Evolutionary conservation across 805 yeast species (phyloP).

Genomic region (Limtongia smithiae): DNA sequence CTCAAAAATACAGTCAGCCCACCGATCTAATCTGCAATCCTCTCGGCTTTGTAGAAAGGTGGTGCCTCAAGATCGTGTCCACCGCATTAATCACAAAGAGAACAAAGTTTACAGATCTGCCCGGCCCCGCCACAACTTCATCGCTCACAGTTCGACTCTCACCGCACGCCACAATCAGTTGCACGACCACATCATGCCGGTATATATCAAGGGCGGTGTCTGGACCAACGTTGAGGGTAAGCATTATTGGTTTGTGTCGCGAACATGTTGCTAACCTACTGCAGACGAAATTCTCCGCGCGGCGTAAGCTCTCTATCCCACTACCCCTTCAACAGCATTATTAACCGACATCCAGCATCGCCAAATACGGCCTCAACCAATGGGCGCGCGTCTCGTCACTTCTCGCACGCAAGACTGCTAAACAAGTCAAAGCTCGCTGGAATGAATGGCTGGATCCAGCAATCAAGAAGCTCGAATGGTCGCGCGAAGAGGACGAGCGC

Average conservation of each 20-base stretch:
- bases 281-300: slow-evolving; percentile 81
- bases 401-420: slow-evolving; percentile 78
- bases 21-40: too few relatives aligned
- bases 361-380: slow-evolving; percentile 89
- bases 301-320: slow-evolving; percentile 43
- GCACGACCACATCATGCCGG: slow-evolving; percentile 47
- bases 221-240: slow-evolving; percentile 69
- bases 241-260: slow-evolving; percentile 10
- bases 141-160: too few relatives aligned
- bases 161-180: too few relatives aligned
- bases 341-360: slow-evolving; percentile 44
- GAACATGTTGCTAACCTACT: neutral
- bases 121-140: too few relatives aligned
- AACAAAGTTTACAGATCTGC: too few relatives aligned
- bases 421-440: slow-evolving; percentile 93
- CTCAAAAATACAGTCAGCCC: too few relatives aligned
- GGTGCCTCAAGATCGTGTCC: too few relatives aligned
- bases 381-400: slow-evolving; percentile 92
- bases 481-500: slow-evolving; percentile 69
- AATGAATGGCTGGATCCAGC: slow-evolving; percentile 78
- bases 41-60: too few relatives aligned
- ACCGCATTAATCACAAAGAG: too few relatives aligned
- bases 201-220: slow-evolving; percentile 79
- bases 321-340: neutral
- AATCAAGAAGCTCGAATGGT: slow-evolving; percentile 64